Conservation (phyloP, 2,329 filamentous ascomycete genomes). For the Uncinocarpus reesii region DNA sequence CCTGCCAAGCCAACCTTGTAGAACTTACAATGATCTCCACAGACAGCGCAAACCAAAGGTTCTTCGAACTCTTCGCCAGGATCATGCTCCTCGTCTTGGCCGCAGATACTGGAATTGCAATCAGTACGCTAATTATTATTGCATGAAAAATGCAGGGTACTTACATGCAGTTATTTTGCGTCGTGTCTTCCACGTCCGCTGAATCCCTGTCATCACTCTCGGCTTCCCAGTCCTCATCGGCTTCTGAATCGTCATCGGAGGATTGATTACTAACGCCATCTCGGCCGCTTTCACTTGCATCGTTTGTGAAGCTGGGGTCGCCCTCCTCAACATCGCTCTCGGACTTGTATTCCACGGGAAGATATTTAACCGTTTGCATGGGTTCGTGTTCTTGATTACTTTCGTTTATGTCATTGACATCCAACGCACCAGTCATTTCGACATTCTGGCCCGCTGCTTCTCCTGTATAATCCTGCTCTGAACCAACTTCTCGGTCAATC, state of each 20-base stretch:
- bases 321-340: slow-evolving; percentile 35
- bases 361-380: slow-evolving; percentile 33
- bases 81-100: slow-evolving; percentile 70
- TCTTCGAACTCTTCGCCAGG: slow-evolving; percentile 71
- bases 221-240: slow-evolving; percentile 41
- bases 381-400: slow-evolving; percentile 31
- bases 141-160: slow-evolving; percentile 12
- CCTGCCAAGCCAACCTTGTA: slow-evolving; percentile 24
- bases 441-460: slow-evolving; percentile 23
- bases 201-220: slow-evolving; percentile 40
- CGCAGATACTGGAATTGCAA: slow-evolving; percentile 57
- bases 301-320: slow-evolving; percentile 35
- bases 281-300: slow-evolving; percentile 26
- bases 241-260: slow-evolving; percentile 41
- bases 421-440: slow-evolving; percentile 6
- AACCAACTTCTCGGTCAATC: slow-evolving; percentile 28
- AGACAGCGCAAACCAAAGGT: slow-evolving; percentile 64
- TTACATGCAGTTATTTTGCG: slow-evolving; percentile 56
- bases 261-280: slow-evolving; percentile 46
- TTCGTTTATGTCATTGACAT: slow-evolving; percentile 12
- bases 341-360: slow-evolving; percentile 23
- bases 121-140: not conserved
- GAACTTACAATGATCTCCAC: slow-evolving; percentile 70
- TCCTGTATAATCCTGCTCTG: slow-evolving; percentile 21
- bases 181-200: slow-evolving; percentile 37